Conservation (phyloP, 2,329 filamentous ascomycete species). For the Diaporthe aspalathi region DNA sequence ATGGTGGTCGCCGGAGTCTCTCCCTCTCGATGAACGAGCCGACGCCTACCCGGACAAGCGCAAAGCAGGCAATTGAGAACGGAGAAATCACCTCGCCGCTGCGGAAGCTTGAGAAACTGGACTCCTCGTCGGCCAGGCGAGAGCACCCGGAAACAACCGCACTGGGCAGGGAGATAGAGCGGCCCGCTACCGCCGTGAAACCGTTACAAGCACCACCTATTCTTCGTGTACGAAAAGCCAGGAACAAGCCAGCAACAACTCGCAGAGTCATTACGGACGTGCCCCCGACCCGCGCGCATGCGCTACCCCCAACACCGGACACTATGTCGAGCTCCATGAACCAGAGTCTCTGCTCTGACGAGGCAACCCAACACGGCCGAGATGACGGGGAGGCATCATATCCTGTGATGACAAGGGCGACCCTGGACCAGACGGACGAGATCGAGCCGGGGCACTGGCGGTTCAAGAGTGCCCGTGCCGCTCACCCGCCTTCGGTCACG, state of each 20-base stretch:
- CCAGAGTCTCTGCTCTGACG: conserved; percentile 62
- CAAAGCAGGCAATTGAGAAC: conserved; percentile 17
- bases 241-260: conserved; percentile 56
- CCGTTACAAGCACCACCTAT: conserved; percentile 23
- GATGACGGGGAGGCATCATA: conserved; percentile 49
- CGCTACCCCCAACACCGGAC: conserved; percentile 68
- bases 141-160: conserved; percentile 38
- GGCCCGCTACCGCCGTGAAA: conserved; percentile 18
- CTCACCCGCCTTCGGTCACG: conserved; percentile 48
- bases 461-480: conserved; percentile 20
- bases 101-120: conserved; percentile 61
- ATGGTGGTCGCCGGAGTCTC: conserved; percentile 56
- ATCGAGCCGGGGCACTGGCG: conserved; percentile 33
- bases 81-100: conserved; percentile 56
- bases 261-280: conserved; percentile 62
- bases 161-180: background rate
- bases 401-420: background rate
- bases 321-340: conserved; percentile 68
- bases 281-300: conserved; percentile 54
- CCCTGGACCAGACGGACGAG: conserved; percentile 14
- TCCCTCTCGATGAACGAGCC: conserved; percentile 39
- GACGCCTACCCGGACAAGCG: conserved; percentile 42
- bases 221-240: conserved; percentile 50
- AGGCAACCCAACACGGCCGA: conserved; percentile 55
- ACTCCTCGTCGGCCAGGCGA: conserved; percentile 44